Conservation (phyloP, 192 early-diverging fungal genomes). For the Globomyces pollinis-pini region DNA sequence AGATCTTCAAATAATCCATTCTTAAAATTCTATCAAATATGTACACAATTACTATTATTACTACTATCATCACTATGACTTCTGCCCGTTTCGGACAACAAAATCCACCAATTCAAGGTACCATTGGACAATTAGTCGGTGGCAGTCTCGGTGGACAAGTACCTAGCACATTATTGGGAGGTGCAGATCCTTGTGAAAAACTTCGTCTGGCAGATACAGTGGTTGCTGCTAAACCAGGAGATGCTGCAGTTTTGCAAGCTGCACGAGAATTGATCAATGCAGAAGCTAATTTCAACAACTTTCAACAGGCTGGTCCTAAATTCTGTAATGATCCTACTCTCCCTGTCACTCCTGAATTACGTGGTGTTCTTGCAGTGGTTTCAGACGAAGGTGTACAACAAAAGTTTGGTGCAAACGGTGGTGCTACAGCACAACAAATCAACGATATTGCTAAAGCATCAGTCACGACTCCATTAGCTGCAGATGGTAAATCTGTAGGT, state of each 20-base stretch:
- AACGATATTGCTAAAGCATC: neutral
- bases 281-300: conserved; percentile 29
- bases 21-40: too few relatives aligned
- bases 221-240: conserved; percentile 7
- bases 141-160: conserved; percentile 13
- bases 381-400: neutral
- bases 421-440: neutral
- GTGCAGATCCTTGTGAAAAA: conserved; percentile 32
- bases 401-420: conserved; percentile 8
- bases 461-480: neutral
- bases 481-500: conserved; percentile 1
- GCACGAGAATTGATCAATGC: conserved; percentile 16
- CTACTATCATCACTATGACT: neutral
- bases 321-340: conserved; percentile 18
- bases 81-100: conserved; percentile 18
- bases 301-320: conserved; percentile 8
- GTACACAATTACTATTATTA: neutral
- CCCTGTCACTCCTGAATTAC: conserved; percentile 15
- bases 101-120: conserved; percentile 16
- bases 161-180: conserved; percentile 21
- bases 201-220: conserved; percentile 21
- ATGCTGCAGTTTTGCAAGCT: conserved; percentile 9
- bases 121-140: neutral
- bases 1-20: too few relatives aligned
- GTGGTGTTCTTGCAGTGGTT: conserved; percentile 12